Base-by-base conservation (phyloP, 2,329 filamentous ascomycete genomes). In the Sarocladium kiliense region DNA sequence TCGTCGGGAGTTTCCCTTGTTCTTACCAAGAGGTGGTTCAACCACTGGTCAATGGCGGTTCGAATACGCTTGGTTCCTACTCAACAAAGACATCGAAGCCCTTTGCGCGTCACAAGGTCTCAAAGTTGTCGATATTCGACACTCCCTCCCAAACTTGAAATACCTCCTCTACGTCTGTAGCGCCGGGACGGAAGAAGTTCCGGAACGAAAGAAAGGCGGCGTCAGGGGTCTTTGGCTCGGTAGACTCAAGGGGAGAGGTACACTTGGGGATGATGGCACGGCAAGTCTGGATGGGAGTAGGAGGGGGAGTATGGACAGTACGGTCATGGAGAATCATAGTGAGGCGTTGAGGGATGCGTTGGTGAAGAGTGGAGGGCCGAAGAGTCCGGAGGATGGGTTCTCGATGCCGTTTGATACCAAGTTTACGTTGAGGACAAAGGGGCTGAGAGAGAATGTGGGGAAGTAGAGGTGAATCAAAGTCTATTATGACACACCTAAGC, bases 41-140 rank as follows among this genome's bases (percentile, higher is more conserved):
- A 80, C 65, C 0, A 80, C 82, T 2, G 84, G 91, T 0, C 84
- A 91, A 45, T 97, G 93, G 74, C 86, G 93, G 2, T 97, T 97
- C 69, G 93, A 97, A 64, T 99, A 97, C 68, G 94, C 80, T 11
- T 94, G 96, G 66, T 99, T 97, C 64, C 75, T 97, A n/a, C 79
- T 99, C 14, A 97, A 97, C 74, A 97, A 97, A 71, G 78, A 97
- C 65, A 92, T 99, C 55, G 92, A 97, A 63, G 72, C 77, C 0
- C 74, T 87, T 3, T 86, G 83, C 57, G 73, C 76, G 3, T 76
- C 78, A 1, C 85, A 91, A 60, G 87, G 87, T 0, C 75, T 97
- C 12, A 85, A 87, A 47, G 86, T 96, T 1, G 80, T 97, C 59
- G 94, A 99, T 65, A 91, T 97, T 18, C 82, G 94, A 3, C 91